Evolutionary conservation across 768 basidiomycete species (phyloP).

Genomic region (Phaffia tasmanica): DNA sequence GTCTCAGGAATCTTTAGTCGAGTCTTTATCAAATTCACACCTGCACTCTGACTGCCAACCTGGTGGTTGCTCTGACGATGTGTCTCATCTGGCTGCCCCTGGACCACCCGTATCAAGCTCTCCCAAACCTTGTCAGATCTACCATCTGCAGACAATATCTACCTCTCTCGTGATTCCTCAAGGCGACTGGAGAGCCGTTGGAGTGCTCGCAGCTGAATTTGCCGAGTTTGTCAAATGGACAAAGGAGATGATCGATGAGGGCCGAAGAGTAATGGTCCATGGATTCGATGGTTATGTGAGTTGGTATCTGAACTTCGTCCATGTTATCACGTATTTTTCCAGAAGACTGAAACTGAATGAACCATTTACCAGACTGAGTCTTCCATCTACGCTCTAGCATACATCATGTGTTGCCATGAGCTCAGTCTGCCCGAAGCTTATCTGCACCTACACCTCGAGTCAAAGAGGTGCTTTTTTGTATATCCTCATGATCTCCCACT

Average conservation of each 20-base stretch:
- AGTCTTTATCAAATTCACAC: not conserved
- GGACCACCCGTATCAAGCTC: too few species aligned
- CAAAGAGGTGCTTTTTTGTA: conserved; percentile 70
- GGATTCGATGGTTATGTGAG: conserved; percentile 25
- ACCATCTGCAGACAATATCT: conserved; percentile 32
- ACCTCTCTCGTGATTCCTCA: conserved; percentile 23
- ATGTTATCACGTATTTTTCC: not conserved
- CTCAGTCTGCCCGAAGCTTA: conserved; percentile 73
- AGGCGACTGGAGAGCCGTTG: conserved; percentile 20
- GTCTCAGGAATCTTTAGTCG: not conserved
- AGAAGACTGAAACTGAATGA: not conserved
- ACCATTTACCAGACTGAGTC: conserved; percentile 67
- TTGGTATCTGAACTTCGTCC: not conserved
- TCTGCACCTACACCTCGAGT: conserved; percentile 61
- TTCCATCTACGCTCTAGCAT: conserved; percentile 69
- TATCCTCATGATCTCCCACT: conserved; percentile 69
- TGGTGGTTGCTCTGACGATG: not conserved
- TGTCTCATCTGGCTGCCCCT: not conserved
- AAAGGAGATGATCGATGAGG: conserved; percentile 25
- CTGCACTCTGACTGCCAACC: not conserved
- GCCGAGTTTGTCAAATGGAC: conserved; percentile 32
- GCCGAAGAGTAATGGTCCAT: conserved; percentile 17
- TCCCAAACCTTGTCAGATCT: too few species aligned
- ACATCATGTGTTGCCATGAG: conserved; percentile 56
- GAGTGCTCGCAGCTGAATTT: conserved; percentile 25